Conservation (phyloP, 2,329 filamentous ascomycete species). For the Diaporthe caulivora region DNA sequence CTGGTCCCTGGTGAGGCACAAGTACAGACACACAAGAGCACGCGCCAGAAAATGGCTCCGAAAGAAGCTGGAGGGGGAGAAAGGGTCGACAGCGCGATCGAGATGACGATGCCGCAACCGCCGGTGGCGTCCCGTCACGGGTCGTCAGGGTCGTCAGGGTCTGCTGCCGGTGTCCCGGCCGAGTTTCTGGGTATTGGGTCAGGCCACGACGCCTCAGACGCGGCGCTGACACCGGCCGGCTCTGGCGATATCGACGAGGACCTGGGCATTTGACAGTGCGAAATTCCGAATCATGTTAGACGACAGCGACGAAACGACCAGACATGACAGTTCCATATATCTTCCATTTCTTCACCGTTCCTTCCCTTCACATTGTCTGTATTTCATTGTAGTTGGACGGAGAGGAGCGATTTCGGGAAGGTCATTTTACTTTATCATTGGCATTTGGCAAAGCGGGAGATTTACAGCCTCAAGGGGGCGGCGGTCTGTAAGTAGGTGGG, state of each 20-base stretch:
- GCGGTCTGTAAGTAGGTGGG: not conserved
- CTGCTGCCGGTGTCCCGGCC: not conserved
- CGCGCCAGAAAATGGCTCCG: conserved; percentile 37
- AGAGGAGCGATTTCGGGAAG: not conserved
- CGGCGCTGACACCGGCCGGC: not conserved
- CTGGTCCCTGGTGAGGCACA: conserved; percentile 39
- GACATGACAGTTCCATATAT: conserved; percentile 26
- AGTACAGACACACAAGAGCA: conserved; percentile 40
- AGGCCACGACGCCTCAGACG: conserved; percentile 30
- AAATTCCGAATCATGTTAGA: conserved; percentile 3
- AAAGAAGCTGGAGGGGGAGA: conserved; percentile 29
- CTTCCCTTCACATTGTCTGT: no score
- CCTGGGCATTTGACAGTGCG: conserved; percentile 27
- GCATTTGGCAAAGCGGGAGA: conserved; percentile 4
- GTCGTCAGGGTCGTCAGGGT: not conserved
- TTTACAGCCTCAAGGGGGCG: not conserved
- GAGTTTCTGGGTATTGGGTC: conserved; percentile 37
- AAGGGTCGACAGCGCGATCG: conserved; percentile 37
- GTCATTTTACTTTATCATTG: conserved; percentile 12
- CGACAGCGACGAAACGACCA: conserved; percentile 33
- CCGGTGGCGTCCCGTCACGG: conserved; percentile 3
- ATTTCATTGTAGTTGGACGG: conserved; percentile 16
- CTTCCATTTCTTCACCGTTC: conserved; percentile 7
- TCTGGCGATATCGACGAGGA: conserved; percentile 35
- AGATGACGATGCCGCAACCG: conserved; percentile 34